phyloP scores from a whole-genome alignment of 371 early-diverging fungal species.

The Mucor indicus region DNA sequence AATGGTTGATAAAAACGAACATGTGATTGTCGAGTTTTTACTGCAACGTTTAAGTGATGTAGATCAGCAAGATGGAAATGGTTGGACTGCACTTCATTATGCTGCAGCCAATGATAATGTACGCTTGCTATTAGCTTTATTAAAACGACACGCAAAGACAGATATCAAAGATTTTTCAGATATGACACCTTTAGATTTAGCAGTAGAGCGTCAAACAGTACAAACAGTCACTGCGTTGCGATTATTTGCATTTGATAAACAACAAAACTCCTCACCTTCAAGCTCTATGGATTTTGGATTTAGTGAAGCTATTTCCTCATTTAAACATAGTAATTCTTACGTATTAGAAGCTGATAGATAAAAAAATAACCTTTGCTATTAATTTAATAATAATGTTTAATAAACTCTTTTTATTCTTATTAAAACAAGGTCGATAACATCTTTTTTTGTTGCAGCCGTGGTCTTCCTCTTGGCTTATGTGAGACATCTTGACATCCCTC shows the following conservation, averaged over 20 bases:
- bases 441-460: conserved; percentile 15
- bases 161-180: conserved; percentile 59
- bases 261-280: conserved; percentile 43
- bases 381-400: too few relatives aligned
- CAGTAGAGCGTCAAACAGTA: conserved; percentile 58
- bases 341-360: too few relatives aligned
- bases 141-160: conserved; percentile 67
- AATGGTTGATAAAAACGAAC: conserved; percentile 57
- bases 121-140: conserved; percentile 58
- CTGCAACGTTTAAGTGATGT: conserved; percentile 68
- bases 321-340: too few relatives aligned
- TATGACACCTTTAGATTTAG: conserved; percentile 69
- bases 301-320: conserved; percentile 54
- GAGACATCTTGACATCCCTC: conserved; percentile 44
- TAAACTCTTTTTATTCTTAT: too few relatives aligned
- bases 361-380: too few relatives aligned
- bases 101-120: conserved; percentile 71
- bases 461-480: conserved; percentile 45
- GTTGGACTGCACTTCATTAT: conserved; percentile 78
- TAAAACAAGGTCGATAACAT: too few relatives aligned
- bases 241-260: conserved; percentile 49
- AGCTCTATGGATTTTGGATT: conserved; percentile 51
- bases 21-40: conserved; percentile 65
- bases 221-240: conserved; percentile 63
- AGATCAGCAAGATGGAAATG: conserved; percentile 56